Evolutionary conservation across 73 alveolate species (phyloP).

Genomic region (Paramecium sonneborni): DNA sequence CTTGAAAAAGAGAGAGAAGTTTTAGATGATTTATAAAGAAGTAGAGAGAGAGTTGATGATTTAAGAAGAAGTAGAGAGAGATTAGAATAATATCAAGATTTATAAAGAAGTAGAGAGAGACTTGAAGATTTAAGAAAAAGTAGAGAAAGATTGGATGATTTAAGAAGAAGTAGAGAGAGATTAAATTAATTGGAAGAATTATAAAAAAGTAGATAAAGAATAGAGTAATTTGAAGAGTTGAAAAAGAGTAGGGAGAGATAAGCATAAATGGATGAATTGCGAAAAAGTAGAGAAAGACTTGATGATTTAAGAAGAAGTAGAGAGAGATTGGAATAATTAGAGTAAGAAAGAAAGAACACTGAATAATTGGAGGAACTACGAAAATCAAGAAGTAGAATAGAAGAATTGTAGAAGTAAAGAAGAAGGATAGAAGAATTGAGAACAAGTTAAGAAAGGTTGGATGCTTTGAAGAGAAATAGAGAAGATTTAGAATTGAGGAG

Average conservation of each 20-base stretch:
- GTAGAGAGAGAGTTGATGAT: slow-evolving; percentile 26
- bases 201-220: not conserved
- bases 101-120: not conserved
- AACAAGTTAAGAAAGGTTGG: slow-evolving; percentile 12
- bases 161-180: not conserved
- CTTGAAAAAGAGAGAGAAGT: not conserved
- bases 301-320: slow-evolving; percentile 13
- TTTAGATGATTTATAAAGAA: not conserved
- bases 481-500: slow-evolving; percentile 8
- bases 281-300: not conserved
- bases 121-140: not conserved
- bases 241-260: not conserved
- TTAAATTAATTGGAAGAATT: slow-evolving; percentile 15
- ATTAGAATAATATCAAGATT: not conserved
- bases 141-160: slow-evolving; percentile 4
- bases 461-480: slow-evolving; percentile 23
- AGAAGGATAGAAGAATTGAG: slow-evolving; percentile 6
- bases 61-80: slow-evolving; percentile 19
- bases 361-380: not conserved
- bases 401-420: not conserved
- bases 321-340: not conserved
- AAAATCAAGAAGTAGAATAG: slow-evolving; percentile 20
- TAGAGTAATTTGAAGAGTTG: not conserved
- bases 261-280: not conserved
- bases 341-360: not conserved